Evolutionary conservation across 495 filamentous ascomycete species (phyloP).

Genomic region (Podospora pseudopauciseta): DNA sequence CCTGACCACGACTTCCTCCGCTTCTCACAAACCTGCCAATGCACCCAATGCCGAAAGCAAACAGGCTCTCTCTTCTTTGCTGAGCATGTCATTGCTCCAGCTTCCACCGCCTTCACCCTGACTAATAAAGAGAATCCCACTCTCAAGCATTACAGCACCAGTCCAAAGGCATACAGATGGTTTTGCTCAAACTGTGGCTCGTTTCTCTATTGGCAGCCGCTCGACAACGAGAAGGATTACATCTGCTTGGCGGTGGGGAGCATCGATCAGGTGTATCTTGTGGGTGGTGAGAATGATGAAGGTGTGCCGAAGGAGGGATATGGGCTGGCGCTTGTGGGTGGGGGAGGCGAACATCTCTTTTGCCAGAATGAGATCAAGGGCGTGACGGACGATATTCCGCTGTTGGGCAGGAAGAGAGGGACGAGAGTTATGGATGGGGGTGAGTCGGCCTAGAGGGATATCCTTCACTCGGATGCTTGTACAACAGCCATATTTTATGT

Average conservation of each 20-base stretch:
- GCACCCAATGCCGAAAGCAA: constrained; percentile 40
- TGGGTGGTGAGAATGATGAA: constrained; percentile 31
- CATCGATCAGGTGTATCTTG: constrained; percentile 37
- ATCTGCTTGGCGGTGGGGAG: constrained; percentile 32
- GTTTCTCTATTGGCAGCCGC: constrained; percentile 36
- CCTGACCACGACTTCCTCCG: constrained; percentile 34
- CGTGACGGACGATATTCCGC: constrained; percentile 32
- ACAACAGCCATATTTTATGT: too few species aligned
- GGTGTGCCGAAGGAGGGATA: constrained; percentile 30
- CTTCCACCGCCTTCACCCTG: constrained; percentile 21
- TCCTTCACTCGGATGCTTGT: too few species aligned
- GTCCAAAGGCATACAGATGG: constrained; percentile 30
- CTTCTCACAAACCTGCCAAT: constrained; percentile 39
- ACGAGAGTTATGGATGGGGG: constrained; percentile 1
- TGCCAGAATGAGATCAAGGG: constrained; percentile 39
- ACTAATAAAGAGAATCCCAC: constrained; percentile 15
- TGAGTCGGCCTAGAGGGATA: too few species aligned
- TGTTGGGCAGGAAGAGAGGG: constrained; percentile 15
- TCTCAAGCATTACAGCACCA: constrained; percentile 32
- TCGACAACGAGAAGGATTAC: constrained; percentile 5
- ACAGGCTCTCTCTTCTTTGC: constrained; percentile 36
- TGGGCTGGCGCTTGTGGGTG: constrained; percentile 31
- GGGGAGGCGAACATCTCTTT: constrained; percentile 24
- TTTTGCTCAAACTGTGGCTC: constrained; percentile 40
- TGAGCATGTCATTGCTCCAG: constrained; percentile 19